Evolutionary conservation across 371 early-diverging fungal genomes (phyloP).

Genomic region (Thermomucor indicae-seudaticae): DNA sequence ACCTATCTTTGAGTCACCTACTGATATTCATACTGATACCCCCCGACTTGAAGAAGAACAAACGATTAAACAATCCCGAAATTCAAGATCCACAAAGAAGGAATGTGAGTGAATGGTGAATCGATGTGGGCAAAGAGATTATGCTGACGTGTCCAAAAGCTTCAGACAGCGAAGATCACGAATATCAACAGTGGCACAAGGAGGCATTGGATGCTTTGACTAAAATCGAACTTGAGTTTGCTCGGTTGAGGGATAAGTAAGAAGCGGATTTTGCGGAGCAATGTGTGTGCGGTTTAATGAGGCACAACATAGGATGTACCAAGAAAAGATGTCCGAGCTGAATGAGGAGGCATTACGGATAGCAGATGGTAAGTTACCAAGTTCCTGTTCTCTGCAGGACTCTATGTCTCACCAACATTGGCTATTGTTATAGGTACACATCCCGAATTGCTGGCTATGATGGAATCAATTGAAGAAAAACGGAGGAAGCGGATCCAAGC

Average conservation of each 20-base stretch:
- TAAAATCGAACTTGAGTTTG: slow-evolving; percentile 49
- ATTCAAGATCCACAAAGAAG: too few relatives aligned
- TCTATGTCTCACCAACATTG: not conserved
- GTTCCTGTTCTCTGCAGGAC: not conserved
- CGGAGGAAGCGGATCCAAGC: slow-evolving; percentile 45
- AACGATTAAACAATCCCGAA: too few relatives aligned
- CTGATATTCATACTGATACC: too few relatives aligned
- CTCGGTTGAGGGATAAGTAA: slow-evolving; percentile 46
- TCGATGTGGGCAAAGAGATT: too few relatives aligned
- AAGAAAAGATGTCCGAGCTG: slow-evolving; percentile 55
- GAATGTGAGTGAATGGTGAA: not conserved
- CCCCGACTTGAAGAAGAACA: too few relatives aligned
- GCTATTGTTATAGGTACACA: slow-evolving; percentile 37
- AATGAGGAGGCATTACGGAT: slow-evolving; percentile 58
- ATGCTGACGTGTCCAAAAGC: too few relatives aligned
- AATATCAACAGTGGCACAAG: slow-evolving; percentile 26
- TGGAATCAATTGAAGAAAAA: slow-evolving; percentile 58
- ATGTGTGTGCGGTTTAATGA: not conserved
- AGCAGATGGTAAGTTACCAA: slow-evolving; percentile 41
- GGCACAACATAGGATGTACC: slow-evolving; percentile 45
- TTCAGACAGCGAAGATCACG: slow-evolving; percentile 16
- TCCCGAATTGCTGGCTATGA: slow-evolving; percentile 51
- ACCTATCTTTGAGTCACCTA: too few relatives aligned
- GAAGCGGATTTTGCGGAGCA: slow-evolving; percentile 1
- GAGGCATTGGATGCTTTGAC: slow-evolving; percentile 45